phyloP scores from a whole-genome alignment of 768 basidiomycete genomes.

The Kwoniella dendrophila region DNA sequence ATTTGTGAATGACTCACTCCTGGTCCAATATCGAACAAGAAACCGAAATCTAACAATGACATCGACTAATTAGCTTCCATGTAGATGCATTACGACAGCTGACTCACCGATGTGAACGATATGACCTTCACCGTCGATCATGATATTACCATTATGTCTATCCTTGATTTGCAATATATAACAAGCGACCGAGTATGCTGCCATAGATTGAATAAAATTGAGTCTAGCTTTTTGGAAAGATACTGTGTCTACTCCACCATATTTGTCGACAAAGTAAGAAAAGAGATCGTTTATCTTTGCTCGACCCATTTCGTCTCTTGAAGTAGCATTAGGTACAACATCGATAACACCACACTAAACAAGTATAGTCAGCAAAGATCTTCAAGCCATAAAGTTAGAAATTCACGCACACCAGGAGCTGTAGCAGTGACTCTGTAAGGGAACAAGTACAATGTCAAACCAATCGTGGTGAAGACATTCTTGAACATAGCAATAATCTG shows the following conservation, averaged over 20 bases:
- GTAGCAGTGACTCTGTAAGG: constrained; percentile 98
- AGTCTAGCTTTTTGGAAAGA: constrained; percentile 88
- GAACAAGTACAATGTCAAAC: constrained; percentile 85
- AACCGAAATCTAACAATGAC: constrained; percentile 33
- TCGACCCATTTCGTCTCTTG: constrained; percentile 98
- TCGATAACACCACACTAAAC: constrained; percentile 95
- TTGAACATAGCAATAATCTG: constrained; percentile 99
- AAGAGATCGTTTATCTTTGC: constrained; percentile 95
- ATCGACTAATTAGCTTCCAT: constrained; percentile 8
- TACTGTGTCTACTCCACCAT: constrained; percentile 84
- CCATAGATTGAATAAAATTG: constrained; percentile 99
- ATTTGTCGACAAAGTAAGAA: constrained; percentile 90
- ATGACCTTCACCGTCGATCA: constrained; percentile 98
- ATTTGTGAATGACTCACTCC: constrained; percentile 62
- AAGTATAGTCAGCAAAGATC: not conserved
- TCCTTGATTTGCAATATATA: constrained; percentile 99
- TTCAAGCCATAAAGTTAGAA: not conserved
- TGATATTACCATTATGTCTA: constrained; percentile 98
- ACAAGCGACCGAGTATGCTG: constrained; percentile 96
- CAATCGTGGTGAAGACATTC: constrained; percentile 87
- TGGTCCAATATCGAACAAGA: constrained; percentile 79
- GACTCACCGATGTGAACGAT: constrained; percentile 88
- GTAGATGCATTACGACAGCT: not conserved
- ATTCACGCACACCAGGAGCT: constrained; percentile 81
- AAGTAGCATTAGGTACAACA: constrained; percentile 95